Evolutionary conservation across 2,329 filamentous ascomycete genomes (phyloP).

Genomic region (Didymella pomorum): DNA sequence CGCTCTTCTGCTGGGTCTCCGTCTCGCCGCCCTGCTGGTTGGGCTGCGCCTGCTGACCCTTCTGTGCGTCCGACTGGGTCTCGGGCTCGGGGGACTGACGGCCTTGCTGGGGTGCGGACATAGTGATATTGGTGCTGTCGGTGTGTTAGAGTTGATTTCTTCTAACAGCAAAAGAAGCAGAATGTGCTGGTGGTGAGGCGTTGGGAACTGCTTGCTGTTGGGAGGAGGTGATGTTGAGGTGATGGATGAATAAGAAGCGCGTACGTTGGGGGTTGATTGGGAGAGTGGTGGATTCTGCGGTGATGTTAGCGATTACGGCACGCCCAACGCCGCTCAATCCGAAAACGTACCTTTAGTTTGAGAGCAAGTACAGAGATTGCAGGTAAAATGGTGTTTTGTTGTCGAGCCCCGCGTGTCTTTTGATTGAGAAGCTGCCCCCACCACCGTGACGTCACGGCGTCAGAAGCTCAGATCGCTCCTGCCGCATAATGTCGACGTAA

Average conservation of each 20-base stretch:
- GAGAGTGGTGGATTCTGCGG: not conserved
- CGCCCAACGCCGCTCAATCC: not conserved
- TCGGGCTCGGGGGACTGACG: slow-evolving; percentile 81
- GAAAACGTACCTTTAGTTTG: not conserved
- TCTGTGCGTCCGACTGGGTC: slow-evolving; percentile 70
- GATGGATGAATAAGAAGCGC: not conserved
- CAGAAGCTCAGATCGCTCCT: slow-evolving; percentile 12
- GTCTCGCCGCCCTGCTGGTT: slow-evolving; percentile 59
- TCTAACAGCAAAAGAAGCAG: not conserved
- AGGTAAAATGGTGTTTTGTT: slow-evolving; percentile 6
- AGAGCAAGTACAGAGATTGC: not conserved
- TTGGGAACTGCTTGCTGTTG: not conserved
- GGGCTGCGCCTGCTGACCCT: slow-evolving; percentile 65
- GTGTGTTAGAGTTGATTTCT: slow-evolving; percentile 3
- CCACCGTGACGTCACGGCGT: slow-evolving; percentile 16
- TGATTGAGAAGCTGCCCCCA: slow-evolving; percentile 10
- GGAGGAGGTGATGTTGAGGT: not conserved
- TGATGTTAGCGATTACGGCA: not conserved
- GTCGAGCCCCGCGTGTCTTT: slow-evolving; percentile 19
- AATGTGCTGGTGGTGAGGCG: not conserved
- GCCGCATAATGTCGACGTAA: slow-evolving; percentile 20
- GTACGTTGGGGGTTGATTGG: slow-evolving; percentile 5
- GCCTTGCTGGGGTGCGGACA: slow-evolving; percentile 72
- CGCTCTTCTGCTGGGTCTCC: slow-evolving; percentile 51
- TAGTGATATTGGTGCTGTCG: slow-evolving; percentile 55